Conservation (phyloP, 768 basidiomycete species). For the Leccinum sublutescens region DNA sequence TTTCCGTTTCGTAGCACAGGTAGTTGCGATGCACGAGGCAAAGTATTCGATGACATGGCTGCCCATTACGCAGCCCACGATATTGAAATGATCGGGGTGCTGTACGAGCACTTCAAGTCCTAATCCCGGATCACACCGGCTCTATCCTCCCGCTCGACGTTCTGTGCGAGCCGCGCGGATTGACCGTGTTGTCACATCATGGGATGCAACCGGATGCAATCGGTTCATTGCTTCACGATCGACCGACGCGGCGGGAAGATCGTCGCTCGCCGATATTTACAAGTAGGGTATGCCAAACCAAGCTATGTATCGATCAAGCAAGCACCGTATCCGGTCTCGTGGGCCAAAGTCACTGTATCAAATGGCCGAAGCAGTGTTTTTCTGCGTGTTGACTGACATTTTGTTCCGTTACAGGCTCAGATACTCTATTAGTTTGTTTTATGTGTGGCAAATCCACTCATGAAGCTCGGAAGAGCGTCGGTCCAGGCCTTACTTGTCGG, state of each 20-base stretch:
- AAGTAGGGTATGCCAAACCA: constrained; percentile 29
- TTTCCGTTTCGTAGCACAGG: constrained; percentile 19
- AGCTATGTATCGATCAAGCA: constrained; percentile 23
- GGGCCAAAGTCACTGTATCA: constrained; percentile 27
- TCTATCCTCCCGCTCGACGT: constrained; percentile 27
- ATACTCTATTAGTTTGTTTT: neutral
- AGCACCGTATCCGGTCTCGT: constrained; percentile 16
- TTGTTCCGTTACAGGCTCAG: constrained; percentile 9
- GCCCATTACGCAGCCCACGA: constrained; percentile 41
- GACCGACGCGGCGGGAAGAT: constrained; percentile 16
- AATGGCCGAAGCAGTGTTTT: neutral
- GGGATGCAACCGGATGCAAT: constrained; percentile 29
- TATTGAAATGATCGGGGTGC: constrained; percentile 36
- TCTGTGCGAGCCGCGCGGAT: constrained; percentile 26
- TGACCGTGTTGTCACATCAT: constrained; percentile 8
- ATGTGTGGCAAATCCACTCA: neutral
- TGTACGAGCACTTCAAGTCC: constrained; percentile 36
- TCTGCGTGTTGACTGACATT: constrained; percentile 7
- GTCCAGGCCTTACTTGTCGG: too few species aligned
- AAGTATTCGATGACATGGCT: constrained; percentile 34
- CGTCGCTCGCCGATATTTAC: constrained; percentile 23
- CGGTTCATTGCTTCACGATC: constrained; percentile 27
- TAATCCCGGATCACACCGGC: constrained; percentile 21
- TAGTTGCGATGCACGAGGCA: constrained; percentile 24
- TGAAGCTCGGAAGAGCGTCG: neutral